Evolutionary conservation across 805 yeast species (phyloP), one percentile per base, ranked within the genome.

Genomic region (Kodamaea neixiangensis): DNA sequence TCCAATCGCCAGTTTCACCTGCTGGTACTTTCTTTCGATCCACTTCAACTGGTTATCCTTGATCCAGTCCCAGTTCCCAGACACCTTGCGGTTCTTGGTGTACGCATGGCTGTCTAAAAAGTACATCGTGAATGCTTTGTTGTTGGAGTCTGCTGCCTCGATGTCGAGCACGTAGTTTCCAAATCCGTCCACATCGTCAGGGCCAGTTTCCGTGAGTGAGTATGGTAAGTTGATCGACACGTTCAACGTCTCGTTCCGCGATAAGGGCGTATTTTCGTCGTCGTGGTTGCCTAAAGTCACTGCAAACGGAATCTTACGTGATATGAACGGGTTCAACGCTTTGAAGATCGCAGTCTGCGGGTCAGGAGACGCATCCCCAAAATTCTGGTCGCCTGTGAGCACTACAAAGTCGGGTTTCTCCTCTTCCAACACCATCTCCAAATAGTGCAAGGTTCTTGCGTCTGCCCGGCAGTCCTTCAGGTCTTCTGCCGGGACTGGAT

Each of bases 231-330:
- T 58, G 7, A 72, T 56, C 3, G 82, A 74, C 5, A 87, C 61
- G 2, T 73, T 61, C 82, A 91, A 86, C 39, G 90, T 61, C 56
- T 83, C 81, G 49, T 68, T 63, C 37, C 96, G 77, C 13, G 73
- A 54, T 51, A 90, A 58, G 3, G 85, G 78, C 0, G 96, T 93
- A 21, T 45, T 45, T 68, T 92, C 96, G 61, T 87, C 94, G 65
- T 94, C 99, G 65, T 94, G 99, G 65, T 94, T 94, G 0, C 99
- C 99, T 73, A 93, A 77, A 7, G 85, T 83, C 56, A 87, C 76
- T 0, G 97, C 93, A 74, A 80, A 94, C 3, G 98, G 97, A 7
- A 92, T 86, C 46, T 77, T 67, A 44, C 88, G 71, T 13, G 71
- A 60, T 19, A 92, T 78, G 21, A 89, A 80, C 0, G 96, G 96